A percentile compares a stretch with the other conserved stretches of the same genome.
phyloP scores from a whole-genome alignment of 768 basidiomycete genomes.

The Sarcodon sp. region DNA sequence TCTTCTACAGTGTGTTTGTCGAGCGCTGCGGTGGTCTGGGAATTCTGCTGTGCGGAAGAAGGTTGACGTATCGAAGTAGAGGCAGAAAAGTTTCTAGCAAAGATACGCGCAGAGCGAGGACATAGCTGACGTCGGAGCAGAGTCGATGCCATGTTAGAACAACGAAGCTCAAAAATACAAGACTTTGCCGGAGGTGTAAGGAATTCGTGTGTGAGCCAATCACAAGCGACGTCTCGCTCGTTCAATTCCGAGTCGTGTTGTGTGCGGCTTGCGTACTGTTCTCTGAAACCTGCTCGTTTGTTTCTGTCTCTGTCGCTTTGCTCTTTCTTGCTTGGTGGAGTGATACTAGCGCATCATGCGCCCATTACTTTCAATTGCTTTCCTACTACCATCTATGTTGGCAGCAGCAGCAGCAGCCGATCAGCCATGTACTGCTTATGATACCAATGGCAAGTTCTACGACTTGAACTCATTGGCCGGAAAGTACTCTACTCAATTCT shows the following conservation, averaged over 20 bases:
- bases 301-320: slow-evolving; percentile 1
- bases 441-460: slow-evolving; percentile 40
- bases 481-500: slow-evolving; percentile 25
- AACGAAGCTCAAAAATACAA: background rate
- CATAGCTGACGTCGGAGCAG: slow-evolving; percentile 47
- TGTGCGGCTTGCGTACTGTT: too few species aligned
- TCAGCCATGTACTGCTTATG: slow-evolving; percentile 46
- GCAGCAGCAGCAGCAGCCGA: slow-evolving; percentile 18
- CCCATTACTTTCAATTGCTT: too few species aligned
- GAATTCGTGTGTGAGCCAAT: background rate
- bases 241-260: background rate
- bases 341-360: too few species aligned
- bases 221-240: background rate
- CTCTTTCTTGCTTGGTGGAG: slow-evolving; percentile 11
- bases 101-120: background rate
- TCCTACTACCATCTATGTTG: background rate
- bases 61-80: slow-evolving; percentile 20
- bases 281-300: too few species aligned
- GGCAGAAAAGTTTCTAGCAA: slow-evolving; percentile 23
- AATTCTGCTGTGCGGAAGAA: slow-evolving; percentile 10
- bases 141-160: slow-evolving; percentile 45
- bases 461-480: slow-evolving; percentile 52
- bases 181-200: background rate
- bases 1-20: slow-evolving; percentile 72
- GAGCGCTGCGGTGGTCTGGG: slow-evolving; percentile 23